phyloP scores from a whole-genome alignment of 768 basidiomycete species.

The Terana coerulea region DNA sequence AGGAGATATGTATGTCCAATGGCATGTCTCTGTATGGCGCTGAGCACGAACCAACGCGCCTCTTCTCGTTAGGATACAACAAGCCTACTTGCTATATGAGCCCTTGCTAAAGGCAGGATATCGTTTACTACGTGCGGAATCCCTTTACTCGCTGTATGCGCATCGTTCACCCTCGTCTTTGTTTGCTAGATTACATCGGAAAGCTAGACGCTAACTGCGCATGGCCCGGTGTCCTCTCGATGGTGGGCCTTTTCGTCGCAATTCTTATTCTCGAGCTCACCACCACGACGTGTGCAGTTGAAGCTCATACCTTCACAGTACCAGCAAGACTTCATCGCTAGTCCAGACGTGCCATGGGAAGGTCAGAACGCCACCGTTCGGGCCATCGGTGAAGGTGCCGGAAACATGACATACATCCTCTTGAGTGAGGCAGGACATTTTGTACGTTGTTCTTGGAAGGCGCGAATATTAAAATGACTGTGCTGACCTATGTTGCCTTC shows the following conservation, averaged over 20 bases:
- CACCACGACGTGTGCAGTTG: background rate
- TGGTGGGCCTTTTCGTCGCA: background rate
- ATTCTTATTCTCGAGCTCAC: background rate
- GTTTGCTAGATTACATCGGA: slow-evolving; percentile 3
- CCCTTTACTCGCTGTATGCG: background rate
- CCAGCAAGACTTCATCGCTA: background rate
- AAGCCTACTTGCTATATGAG: background rate
- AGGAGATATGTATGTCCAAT: background rate
- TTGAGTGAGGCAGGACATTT: slow-evolving; percentile 31
- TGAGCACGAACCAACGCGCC: too few species aligned
- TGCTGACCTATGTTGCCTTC: background rate
- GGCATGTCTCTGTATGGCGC: background rate
- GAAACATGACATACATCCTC: slow-evolving; percentile 30
- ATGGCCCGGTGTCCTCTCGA: slow-evolving; percentile 5
- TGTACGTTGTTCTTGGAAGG: slow-evolving; percentile 12
- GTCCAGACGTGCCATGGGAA: slow-evolving; percentile 28
- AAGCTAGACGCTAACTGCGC: slow-evolving; percentile 2
- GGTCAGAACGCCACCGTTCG: slow-evolving; percentile 22
- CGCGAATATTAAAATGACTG: background rate
- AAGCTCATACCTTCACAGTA: slow-evolving; percentile 3
- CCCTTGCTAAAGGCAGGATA: background rate
- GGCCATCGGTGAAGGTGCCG: slow-evolving; percentile 28
- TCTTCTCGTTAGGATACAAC: background rate
- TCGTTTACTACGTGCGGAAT: slow-evolving; percentile 1
- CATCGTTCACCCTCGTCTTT: background rate